Evolutionary conservation across 441 rosid genomes (phyloP).

Genomic region (Mallotus japonicus): DNA sequence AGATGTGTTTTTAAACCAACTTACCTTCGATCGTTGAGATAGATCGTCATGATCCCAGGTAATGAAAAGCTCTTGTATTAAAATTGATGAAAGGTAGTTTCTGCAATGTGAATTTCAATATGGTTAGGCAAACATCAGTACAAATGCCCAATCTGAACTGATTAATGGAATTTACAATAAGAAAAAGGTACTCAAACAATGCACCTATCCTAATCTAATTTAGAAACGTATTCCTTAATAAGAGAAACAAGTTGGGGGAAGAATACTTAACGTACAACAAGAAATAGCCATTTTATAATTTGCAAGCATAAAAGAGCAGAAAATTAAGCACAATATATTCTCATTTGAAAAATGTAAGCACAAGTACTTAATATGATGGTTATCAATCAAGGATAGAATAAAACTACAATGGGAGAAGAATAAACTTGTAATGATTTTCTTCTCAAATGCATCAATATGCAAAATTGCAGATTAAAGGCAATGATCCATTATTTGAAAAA

Average conservation of each 20-base stretch:
- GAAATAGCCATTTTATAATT: background rate
- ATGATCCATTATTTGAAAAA: background rate
- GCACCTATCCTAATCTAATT: slow-evolving; percentile 1
- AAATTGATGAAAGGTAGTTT: slow-evolving; percentile 95
- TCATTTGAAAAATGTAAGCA: background rate
- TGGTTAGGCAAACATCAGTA: slow-evolving; percentile 25
- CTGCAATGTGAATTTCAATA: slow-evolving; percentile 50
- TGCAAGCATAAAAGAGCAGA: background rate
- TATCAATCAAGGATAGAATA: background rate
- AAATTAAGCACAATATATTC: background rate
- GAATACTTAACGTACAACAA: background rate
- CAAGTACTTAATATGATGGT: background rate
- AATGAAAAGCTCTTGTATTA: slow-evolving; percentile 96
- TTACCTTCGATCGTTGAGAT: slow-evolving; percentile 91
- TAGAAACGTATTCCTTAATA: background rate
- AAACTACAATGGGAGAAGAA: no score
- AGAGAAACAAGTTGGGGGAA: background rate
- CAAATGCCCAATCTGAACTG: background rate
- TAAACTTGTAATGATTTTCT: background rate
- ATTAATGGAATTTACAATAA: background rate
- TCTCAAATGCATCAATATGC: background rate
- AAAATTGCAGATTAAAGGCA: background rate
- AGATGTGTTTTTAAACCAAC: slow-evolving; percentile 9
- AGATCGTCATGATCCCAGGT: slow-evolving; percentile 99
- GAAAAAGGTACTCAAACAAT: background rate